Percentiles rank a stretch among this genome's conserved stretches.
These are phyloP conservation scores for Arthrocladium fulminans DNA, from an alignment of 2,329 filamentous ascomycete species.

Conservation along the genomic window DNA sequence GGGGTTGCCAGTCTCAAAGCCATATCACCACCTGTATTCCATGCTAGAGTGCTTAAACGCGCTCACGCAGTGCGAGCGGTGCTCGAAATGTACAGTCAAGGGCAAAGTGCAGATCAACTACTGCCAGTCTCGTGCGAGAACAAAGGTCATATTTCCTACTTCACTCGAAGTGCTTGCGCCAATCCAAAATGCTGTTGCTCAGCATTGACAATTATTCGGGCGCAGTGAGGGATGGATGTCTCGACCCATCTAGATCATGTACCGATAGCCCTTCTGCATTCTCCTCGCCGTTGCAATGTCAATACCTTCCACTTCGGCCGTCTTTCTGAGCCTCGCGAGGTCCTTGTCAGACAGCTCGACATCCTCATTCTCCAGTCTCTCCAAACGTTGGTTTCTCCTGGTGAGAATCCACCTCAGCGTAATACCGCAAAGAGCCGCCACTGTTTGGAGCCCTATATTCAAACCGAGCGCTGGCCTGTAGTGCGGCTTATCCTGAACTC, in stretches of 20 bases:
- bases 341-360: slow-evolving; percentile 40
- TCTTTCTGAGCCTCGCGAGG: slow-evolving; percentile 39
- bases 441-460: slow-evolving; percentile 32
- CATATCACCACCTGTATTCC: no score
- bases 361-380: slow-evolving; percentile 42
- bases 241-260: slow-evolving; percentile 32
- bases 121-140: no score
- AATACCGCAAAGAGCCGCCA: slow-evolving; percentile 30
- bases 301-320: slow-evolving; percentile 45
- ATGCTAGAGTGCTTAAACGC: no score
- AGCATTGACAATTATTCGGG: no score
- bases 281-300: slow-evolving; percentile 41
- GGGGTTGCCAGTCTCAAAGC: no score
- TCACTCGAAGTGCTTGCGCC: no score
- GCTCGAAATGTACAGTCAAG: no score
- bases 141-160: no score
- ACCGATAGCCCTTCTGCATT: slow-evolving; percentile 49
- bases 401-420: slow-evolving; percentile 33
- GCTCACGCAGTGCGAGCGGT: no score
- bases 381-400: slow-evolving; percentile 43
- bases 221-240: neutral
- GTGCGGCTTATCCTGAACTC: slow-evolving; percentile 28
- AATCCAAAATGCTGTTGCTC: no score
- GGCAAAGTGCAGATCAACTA: no score
- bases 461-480: slow-evolving; percentile 35